Evolutionary conservation across 441 rosid genomes (phyloP).

Genomic region (Sinapis alba): DNA sequence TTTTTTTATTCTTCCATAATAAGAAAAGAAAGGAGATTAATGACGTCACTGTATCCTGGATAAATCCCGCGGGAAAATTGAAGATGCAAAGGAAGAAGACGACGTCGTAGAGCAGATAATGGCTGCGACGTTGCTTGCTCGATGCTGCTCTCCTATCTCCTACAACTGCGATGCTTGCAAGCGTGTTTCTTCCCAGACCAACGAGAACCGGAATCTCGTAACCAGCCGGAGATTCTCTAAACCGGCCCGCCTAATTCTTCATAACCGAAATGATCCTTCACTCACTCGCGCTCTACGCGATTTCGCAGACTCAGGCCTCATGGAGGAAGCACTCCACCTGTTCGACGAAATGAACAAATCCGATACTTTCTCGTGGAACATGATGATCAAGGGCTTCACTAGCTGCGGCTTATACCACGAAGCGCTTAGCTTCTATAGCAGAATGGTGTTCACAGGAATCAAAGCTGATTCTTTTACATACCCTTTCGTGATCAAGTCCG

Average conservation of each 20-base stretch:
- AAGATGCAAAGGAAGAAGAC: constrained; percentile 9
- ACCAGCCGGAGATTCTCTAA: constrained; percentile 35
- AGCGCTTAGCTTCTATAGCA: constrained; percentile 44
- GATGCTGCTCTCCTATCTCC: constrained; percentile 29
- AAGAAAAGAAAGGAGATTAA: not conserved
- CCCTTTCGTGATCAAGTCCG: constrained; percentile 74
- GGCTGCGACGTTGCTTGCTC: constrained; percentile 40
- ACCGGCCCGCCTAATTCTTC: not conserved
- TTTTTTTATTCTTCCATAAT: not conserved
- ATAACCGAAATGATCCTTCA: constrained; percentile 18
- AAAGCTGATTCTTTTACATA: constrained; percentile 55
- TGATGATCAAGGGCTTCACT: constrained; percentile 60
- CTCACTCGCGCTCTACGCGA: constrained; percentile 43
- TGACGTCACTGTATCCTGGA: not conserved
- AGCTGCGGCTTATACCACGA: constrained; percentile 47
- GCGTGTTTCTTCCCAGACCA: constrained; percentile 25
- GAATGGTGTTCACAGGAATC: constrained; percentile 58
- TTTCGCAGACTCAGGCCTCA: constrained; percentile 46
- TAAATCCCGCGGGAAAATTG: constrained; percentile 28
- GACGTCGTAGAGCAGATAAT: constrained; percentile 17
- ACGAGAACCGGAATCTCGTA: constrained; percentile 14
- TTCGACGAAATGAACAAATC: constrained; percentile 62
- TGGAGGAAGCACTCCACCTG: constrained; percentile 65
- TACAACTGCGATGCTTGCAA: constrained; percentile 25
- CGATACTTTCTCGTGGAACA: constrained; percentile 60